Conservation (phyloP, 495 filamentous ascomycete species). For the Chaetomidium leptoderma region DNA sequence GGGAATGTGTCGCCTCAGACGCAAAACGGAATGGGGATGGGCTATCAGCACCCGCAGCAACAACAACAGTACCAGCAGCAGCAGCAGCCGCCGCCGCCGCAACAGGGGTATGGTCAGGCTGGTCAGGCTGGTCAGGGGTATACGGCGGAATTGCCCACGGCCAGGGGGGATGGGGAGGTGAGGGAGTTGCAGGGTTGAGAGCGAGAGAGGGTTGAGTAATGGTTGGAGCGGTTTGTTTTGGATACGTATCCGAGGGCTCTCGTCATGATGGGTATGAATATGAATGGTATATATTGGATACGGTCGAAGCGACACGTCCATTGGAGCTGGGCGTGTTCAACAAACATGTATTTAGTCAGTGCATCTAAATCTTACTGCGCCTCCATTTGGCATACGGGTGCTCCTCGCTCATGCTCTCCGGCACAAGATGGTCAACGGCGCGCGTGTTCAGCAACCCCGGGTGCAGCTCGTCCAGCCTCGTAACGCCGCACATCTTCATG, state of each 20-base stretch:
- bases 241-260: not conserved
- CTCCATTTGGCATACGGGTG: constrained; percentile 63
- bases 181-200: constrained; percentile 8
- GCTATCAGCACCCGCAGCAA: not conserved
- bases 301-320: too few species aligned
- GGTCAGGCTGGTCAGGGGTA: too few species aligned
- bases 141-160: constrained; percentile 22
- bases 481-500: constrained; percentile 75
- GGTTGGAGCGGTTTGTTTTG: not conserved
- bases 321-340: too few species aligned
- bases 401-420: constrained; percentile 40
- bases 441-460: constrained; percentile 66
- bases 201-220: not conserved
- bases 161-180: constrained; percentile 26
- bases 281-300: not conserved
- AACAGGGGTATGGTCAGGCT: constrained; percentile 18
- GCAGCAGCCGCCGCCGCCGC: not conserved
- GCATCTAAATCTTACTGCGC: constrained; percentile 19
- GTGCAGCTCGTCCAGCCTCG: constrained; percentile 62
- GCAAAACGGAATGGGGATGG: not conserved
- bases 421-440: constrained; percentile 66
- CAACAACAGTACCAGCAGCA: not conserved
- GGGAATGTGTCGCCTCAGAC: constrained; percentile 9
- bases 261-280: not conserved
- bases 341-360: too few species aligned